These are phyloP conservation scores for Solanum verrucosum DNA, from an alignment of 257 asterid genomes.

Conservation along the genomic window DNA sequence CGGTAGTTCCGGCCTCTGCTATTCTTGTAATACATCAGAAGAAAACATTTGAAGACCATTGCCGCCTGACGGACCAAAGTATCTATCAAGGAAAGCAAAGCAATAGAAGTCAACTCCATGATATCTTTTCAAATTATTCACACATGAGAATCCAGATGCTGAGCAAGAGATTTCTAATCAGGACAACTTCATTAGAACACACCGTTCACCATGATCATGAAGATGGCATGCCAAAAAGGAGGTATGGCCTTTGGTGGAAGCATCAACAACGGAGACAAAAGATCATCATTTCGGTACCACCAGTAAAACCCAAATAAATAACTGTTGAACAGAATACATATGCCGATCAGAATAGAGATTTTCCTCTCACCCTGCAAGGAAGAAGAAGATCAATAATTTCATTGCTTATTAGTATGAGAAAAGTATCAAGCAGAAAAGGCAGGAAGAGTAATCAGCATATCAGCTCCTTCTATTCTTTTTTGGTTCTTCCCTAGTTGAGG, in stretches of 20 bases:
- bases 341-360: conserved; percentile 36
- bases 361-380: conserved; percentile 69
- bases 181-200: conserved; percentile 13
- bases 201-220: conserved; percentile 89
- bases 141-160: background rate
- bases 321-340: conserved; percentile 36
- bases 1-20: conserved; percentile 68
- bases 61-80: conserved; percentile 77
- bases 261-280: conserved; percentile 63
- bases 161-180: background rate
- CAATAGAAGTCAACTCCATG: background rate
- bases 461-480: background rate
- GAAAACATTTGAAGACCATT: conserved; percentile 58
- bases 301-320: conserved; percentile 68
- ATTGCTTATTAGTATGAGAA: background rate
- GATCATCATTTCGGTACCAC: conserved; percentile 73
- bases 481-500: background rate
- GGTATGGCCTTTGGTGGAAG: conserved; percentile 82
- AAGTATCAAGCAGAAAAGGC: background rate
- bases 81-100: conserved; percentile 25
- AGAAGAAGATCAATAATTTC: conserved; percentile 9
- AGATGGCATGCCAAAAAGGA: conserved; percentile 86
- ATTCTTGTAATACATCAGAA: conserved; percentile 68
- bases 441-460: background rate
- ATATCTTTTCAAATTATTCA: conserved; percentile 4